Percentiles rank a stretch among this genome's conserved stretches.
phyloP scores from a whole-genome alignment of 1,139 yeast genomes.

The Protomyces lactucae-debilis region DNA sequence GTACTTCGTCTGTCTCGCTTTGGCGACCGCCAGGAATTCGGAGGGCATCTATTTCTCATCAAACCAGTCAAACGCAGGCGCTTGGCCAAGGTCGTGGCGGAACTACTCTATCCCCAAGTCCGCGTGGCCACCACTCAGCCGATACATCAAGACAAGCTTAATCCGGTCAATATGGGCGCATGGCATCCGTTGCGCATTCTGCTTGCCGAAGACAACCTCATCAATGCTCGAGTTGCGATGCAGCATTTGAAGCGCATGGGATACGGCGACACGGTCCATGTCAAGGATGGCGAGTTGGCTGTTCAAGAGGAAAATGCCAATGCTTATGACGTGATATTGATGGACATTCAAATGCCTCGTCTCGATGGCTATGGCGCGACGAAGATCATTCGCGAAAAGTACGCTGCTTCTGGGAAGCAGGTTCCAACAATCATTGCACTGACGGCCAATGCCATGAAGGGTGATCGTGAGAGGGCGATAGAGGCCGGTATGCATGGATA shows the following conservation, averaged over 20 bases:
- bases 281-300: constrained; percentile 67
- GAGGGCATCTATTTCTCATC: constrained; percentile 9
- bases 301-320: constrained; percentile 65
- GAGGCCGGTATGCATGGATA: constrained; percentile 88
- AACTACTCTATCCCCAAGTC: neutral
- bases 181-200: constrained; percentile 41
- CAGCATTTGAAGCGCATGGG: constrained; percentile 21
- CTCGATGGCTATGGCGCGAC: constrained; percentile 87
- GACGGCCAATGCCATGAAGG: constrained; percentile 90
- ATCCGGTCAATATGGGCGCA: constrained; percentile 8
- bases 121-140: neutral
- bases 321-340: constrained; percentile 71
- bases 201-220: constrained; percentile 24
- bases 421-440: constrained; percentile 61
- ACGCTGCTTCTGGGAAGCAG: constrained; percentile 10
- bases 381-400: constrained; percentile 34
- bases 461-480: constrained; percentile 77
- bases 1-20: constrained; percentile 13
- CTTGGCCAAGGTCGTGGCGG: constrained; percentile 10
- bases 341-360: constrained; percentile 98
- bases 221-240: constrained; percentile 17
- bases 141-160: neutral
- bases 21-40: constrained; percentile 20
- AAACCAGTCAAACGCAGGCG: constrained; percentile 24
- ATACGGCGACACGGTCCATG: constrained; percentile 13